phyloP scores from a whole-genome alignment of 1,284 basidiomycete species.

The Ceratobasidium sp. region DNA sequence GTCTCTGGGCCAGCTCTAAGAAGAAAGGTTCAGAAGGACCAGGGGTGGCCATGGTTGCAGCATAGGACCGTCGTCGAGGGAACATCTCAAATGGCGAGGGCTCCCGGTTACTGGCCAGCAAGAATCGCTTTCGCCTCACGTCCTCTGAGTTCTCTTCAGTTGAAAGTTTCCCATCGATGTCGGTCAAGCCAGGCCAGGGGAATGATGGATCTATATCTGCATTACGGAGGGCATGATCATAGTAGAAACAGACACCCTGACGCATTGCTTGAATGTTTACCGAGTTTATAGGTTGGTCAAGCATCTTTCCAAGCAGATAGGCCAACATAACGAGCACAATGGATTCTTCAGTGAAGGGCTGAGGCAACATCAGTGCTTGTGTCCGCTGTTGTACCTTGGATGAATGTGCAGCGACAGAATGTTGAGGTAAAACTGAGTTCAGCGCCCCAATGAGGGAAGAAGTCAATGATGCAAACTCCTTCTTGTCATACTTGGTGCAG shows the following conservation, averaged over 20 bases:
- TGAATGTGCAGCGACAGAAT: too few relatives aligned
- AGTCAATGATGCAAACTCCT: neutral
- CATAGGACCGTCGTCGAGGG: neutral
- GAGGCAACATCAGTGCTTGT: neutral
- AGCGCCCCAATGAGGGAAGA: too few relatives aligned
- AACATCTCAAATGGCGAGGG: neutral
- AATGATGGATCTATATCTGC: too few relatives aligned
- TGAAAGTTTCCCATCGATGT: too few relatives aligned
- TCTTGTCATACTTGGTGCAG: neutral
- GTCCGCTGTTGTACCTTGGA: too few relatives aligned
- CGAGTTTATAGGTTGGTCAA: neutral
- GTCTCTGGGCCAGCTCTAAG: neutral
- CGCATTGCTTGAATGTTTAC: too few relatives aligned
- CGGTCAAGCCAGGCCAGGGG: too few relatives aligned
- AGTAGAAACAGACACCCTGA: too few relatives aligned
- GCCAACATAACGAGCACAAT: neutral
- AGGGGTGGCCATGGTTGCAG: neutral
- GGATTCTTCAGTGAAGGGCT: neutral
- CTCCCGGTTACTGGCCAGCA: neutral
- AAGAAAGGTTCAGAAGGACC: constrained; percentile 11
- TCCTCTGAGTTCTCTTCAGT: too few relatives aligned
- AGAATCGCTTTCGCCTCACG: too few relatives aligned
- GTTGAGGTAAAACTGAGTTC: too few relatives aligned
- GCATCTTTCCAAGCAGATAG: neutral
- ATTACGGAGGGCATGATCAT: too few relatives aligned